Conservation (phyloP, 352 stramenopile species). For the Globisporangium abappressorium region DNA sequence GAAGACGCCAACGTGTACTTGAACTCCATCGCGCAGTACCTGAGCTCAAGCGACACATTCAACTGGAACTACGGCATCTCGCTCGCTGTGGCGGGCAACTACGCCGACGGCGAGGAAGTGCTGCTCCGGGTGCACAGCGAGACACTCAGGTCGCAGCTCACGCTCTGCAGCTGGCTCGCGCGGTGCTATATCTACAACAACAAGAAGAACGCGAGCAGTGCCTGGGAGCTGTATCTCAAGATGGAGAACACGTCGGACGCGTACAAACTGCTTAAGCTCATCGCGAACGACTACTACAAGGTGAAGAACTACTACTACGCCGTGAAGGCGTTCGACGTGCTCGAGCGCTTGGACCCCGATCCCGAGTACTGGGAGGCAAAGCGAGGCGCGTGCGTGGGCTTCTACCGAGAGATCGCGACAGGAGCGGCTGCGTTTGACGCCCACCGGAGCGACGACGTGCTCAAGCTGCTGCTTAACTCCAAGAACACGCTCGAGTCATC, state of each 20-base stretch:
- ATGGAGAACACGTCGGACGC: constrained; percentile 46
- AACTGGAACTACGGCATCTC: constrained; percentile 80
- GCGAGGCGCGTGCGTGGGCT: constrained; percentile 60
- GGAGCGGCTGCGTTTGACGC: constrained; percentile 24
- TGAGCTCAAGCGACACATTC: constrained; percentile 55
- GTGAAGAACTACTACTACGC: constrained; percentile 56
- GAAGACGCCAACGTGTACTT: constrained; percentile 65
- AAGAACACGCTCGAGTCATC: constrained; percentile 56
- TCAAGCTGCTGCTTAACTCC: constrained; percentile 46
- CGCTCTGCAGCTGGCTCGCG: constrained; percentile 53
- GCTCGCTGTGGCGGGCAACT: constrained; percentile 46
- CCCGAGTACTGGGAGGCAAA: constrained; percentile 79
- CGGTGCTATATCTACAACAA: constrained; percentile 52
- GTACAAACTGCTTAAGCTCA: constrained; percentile 54
- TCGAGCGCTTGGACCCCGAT: constrained; percentile 66
- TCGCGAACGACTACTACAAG: constrained; percentile 73
- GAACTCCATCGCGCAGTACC: constrained; percentile 57
- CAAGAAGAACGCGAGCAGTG: constrained; percentile 23
- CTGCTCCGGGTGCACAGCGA: constrained; percentile 45
- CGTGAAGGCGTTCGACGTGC: constrained; percentile 71
- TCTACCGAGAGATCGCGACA: constrained; percentile 51
- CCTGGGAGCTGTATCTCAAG: constrained; percentile 68
- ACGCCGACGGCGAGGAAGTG: constrained; percentile 49
- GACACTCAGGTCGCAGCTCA: constrained; percentile 27
- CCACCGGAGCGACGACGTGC: constrained; percentile 42